Percentiles rank a stretch among this genome's conserved stretches.
These are phyloP conservation scores for Aspergillus persii DNA, from an alignment of 2,329 filamentous ascomycete genomes.

Conservation along the genomic window DNA sequence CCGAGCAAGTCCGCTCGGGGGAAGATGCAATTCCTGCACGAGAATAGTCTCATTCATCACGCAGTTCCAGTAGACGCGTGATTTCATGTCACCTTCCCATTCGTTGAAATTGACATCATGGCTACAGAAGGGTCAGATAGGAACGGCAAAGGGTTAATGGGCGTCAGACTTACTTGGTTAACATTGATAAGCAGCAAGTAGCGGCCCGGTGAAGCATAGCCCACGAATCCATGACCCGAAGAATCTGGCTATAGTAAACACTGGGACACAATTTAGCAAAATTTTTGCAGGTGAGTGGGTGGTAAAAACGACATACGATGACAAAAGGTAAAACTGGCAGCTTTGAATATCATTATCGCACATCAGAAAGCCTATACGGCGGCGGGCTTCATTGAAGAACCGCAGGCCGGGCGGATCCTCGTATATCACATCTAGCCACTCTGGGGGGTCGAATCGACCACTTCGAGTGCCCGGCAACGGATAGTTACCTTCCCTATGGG, in stretches of 20 bases:
- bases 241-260: slow-evolving; percentile 52
- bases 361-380: slow-evolving; percentile 53
- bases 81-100: slow-evolving; percentile 58
- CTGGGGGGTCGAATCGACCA: slow-evolving; percentile 35
- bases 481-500: slow-evolving; percentile 51
- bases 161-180: slow-evolving; percentile 41
- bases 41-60: slow-evolving; percentile 57
- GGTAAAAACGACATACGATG: slow-evolving; percentile 34
- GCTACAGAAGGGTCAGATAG: slow-evolving; percentile 18
- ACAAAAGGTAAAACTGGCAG: slow-evolving; percentile 54
- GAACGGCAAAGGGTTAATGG: background rate
- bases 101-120: slow-evolving; percentile 46
- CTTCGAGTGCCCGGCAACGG: slow-evolving; percentile 39
- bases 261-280: slow-evolving; percentile 20
- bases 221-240: slow-evolving; percentile 56
- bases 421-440: slow-evolving; percentile 38
- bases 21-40: slow-evolving; percentile 54
- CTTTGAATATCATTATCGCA: slow-evolving; percentile 51
- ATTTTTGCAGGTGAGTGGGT: background rate
- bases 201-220: slow-evolving; percentile 53
- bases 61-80: slow-evolving; percentile 55
- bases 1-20: slow-evolving; percentile 50
- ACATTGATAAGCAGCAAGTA: slow-evolving; percentile 48
- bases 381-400: slow-evolving; percentile 56
- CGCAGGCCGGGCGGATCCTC: slow-evolving; percentile 48